These are phyloP conservation scores for Fusarium humuli DNA, from an alignment of 2,329 filamentous ascomycete genomes.

Conservation along the genomic window DNA sequence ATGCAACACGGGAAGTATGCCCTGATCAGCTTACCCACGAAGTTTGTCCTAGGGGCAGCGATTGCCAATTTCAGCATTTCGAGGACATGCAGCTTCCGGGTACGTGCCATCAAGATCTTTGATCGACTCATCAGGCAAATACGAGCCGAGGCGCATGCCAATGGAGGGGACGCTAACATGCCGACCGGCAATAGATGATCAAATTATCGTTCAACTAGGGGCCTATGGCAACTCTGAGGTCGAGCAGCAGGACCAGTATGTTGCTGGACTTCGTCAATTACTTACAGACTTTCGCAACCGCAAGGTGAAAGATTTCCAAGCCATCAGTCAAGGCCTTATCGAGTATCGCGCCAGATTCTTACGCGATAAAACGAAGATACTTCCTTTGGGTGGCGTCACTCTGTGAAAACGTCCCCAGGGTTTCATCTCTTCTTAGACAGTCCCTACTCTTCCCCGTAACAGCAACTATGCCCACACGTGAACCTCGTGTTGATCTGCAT, in stretches of 20 bases:
- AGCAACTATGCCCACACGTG: slow-evolving; percentile 16
- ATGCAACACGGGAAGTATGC: slow-evolving; percentile 79
- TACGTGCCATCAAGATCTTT: slow-evolving; percentile 47
- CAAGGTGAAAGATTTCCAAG: slow-evolving; percentile 73
- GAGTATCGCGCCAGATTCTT: slow-evolving; percentile 74
- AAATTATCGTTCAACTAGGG: slow-evolving; percentile 78
- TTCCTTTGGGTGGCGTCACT: slow-evolving; percentile 65
- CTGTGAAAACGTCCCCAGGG: slow-evolving; percentile 44
- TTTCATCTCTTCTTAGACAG: slow-evolving; percentile 8
- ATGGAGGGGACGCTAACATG: slow-evolving; percentile 62
- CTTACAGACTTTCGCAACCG: slow-evolving; percentile 69
- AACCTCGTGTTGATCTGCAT: slow-evolving; percentile 32
- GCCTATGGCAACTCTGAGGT: slow-evolving; percentile 72
- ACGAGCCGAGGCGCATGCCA: slow-evolving; percentile 38
- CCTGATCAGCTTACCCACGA: slow-evolving; percentile 77
- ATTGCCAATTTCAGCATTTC: slow-evolving; percentile 86
- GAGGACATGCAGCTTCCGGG: slow-evolving; percentile 54
- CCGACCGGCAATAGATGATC: slow-evolving; percentile 69
- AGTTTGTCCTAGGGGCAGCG: slow-evolving; percentile 75
- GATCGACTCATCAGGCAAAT: slow-evolving; percentile 31
- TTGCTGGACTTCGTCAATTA: slow-evolving; percentile 70
- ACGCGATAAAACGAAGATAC: slow-evolving; percentile 71
- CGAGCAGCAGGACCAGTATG: slow-evolving; percentile 71
- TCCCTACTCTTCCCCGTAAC: slow-evolving; percentile 31
- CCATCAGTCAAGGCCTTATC: slow-evolving; percentile 74